Percentiles rank a stretch among this genome's conserved stretches.
These are phyloP conservation scores for Phylloporus arenicola DNA, from an alignment of 768 basidiomycete species.

Conservation along the genomic window DNA sequence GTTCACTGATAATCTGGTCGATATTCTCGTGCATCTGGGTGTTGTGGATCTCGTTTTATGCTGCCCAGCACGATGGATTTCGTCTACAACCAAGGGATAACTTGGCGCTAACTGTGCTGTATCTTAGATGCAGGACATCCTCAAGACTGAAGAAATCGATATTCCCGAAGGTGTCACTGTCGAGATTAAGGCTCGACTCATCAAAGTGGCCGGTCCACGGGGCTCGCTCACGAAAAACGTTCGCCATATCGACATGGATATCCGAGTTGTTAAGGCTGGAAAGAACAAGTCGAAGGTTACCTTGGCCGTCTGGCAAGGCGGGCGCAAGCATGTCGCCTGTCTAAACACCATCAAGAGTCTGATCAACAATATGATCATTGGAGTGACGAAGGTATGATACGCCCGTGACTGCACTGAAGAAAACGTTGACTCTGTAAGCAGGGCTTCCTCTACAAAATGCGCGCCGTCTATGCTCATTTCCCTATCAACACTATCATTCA, in stretches of 20 bases:
- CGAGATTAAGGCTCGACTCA: slow-evolving; percentile 82
- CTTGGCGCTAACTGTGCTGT: slow-evolving; percentile 20
- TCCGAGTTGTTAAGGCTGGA: slow-evolving; percentile 67
- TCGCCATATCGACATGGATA: slow-evolving; percentile 92
- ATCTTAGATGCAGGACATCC: slow-evolving; percentile 83
- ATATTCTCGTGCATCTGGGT: neutral
- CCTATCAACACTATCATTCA: slow-evolving; percentile 98
- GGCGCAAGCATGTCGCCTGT: slow-evolving; percentile 97
- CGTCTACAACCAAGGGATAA: slow-evolving; percentile 29
- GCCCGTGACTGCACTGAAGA: neutral
- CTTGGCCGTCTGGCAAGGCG: slow-evolving; percentile 96
- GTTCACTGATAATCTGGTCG: neutral
- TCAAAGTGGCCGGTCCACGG: slow-evolving; percentile 88
- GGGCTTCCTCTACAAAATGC: slow-evolving; percentile 99
- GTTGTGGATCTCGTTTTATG: slow-evolving; percentile 2
- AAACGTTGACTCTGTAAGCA: slow-evolving; percentile 27
- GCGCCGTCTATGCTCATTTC: slow-evolving; percentile 98
- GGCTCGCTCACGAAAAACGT: slow-evolving; percentile 90
- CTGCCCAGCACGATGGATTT: slow-evolving; percentile 35
- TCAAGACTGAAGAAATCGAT: slow-evolving; percentile 88
- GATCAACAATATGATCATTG: slow-evolving; percentile 96
- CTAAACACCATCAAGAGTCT: slow-evolving; percentile 91
- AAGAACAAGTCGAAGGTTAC: slow-evolving; percentile 71
- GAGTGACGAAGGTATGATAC: slow-evolving; percentile 80
- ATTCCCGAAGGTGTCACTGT: slow-evolving; percentile 85